Percentiles rank a stretch among this genome's conserved stretches.
Conservation (phyloP, 139 green algal species). For the Asterochloris erici region DNA sequence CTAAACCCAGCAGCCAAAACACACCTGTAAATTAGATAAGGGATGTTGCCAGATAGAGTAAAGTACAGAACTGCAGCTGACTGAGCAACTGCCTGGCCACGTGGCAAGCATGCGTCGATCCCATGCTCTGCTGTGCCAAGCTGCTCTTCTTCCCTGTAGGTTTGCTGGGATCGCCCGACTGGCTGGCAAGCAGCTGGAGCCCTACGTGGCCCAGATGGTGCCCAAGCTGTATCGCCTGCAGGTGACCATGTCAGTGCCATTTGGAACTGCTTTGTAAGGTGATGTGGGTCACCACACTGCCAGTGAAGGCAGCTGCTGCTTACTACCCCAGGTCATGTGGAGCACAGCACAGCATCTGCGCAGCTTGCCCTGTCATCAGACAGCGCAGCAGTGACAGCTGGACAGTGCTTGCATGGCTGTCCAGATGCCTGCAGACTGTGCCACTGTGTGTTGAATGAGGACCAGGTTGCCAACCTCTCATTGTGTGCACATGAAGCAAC, state of each 20-base stretch:
- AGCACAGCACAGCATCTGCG: too few species aligned
- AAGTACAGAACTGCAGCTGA: background rate
- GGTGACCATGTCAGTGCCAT: background rate
- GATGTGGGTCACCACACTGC: background rate
- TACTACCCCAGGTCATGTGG: background rate
- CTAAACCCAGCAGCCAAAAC: too few species aligned
- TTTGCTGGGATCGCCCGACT: slow-evolving; percentile 79
- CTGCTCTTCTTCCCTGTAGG: slow-evolving; percentile 11
- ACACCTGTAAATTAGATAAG: background rate
- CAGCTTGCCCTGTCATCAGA: too few species aligned
- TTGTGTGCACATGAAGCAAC: background rate
- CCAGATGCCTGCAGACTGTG: too few species aligned
- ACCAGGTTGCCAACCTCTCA: background rate
- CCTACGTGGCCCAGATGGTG: slow-evolving; percentile 69
- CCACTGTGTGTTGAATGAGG: too few species aligned
- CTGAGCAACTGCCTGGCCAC: too few species aligned
- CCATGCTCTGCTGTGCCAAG: background rate
- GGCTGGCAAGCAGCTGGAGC: slow-evolving; percentile 58
- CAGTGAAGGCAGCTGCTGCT: background rate
- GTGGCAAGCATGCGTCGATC: background rate
- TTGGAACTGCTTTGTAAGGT: background rate
- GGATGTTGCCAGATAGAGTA: background rate
- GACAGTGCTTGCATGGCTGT: background rate
- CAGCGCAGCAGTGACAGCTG: too few species aligned
- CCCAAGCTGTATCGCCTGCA: slow-evolving; percentile 78